Evolutionary conservation across 768 basidiomycete species (phyloP).

Genomic region (Suillus subaureus): DNA sequence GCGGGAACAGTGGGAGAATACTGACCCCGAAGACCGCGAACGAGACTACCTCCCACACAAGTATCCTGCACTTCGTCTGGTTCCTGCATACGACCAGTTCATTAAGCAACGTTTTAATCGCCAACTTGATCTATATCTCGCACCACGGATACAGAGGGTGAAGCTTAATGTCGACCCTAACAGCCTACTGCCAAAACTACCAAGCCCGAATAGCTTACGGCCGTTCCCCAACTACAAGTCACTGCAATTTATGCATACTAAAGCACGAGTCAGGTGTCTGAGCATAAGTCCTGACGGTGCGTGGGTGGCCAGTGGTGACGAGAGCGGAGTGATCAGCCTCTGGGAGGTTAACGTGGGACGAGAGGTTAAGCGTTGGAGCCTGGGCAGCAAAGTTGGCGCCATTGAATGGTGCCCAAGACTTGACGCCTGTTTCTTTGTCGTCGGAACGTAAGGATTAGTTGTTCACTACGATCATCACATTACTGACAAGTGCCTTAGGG

Average conservation of each 20-base stretch:
- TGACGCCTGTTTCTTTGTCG: constrained; percentile 79
- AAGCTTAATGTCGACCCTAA: constrained; percentile 93
- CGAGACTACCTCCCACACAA: constrained; percentile 89
- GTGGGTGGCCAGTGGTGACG: constrained; percentile 93
- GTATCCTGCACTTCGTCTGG: constrained; percentile 80
- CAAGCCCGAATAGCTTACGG: constrained; percentile 85
- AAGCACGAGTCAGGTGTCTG: constrained; percentile 70
- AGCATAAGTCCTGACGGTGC: constrained; percentile 85
- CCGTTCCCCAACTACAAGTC: constrained; percentile 92
- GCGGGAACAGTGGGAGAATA: constrained; percentile 77
- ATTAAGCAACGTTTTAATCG: constrained; percentile 93
- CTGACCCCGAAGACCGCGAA: constrained; percentile 88
- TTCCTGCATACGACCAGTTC: constrained; percentile 89
- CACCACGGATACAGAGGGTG: constrained; percentile 84
- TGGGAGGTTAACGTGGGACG: constrained; percentile 93
- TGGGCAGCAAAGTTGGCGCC: constrained; percentile 77
- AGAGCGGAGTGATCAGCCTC: constrained; percentile 79
- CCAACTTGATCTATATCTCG: constrained; percentile 95
- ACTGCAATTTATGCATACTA: constrained; percentile 68
- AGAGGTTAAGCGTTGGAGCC: constrained; percentile 85
- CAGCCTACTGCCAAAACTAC: constrained; percentile 90
- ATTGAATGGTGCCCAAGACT: constrained; percentile 93
- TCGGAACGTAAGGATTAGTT: constrained; percentile 65
- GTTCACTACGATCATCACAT: constrained; percentile 10
- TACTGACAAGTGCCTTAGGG: constrained; percentile 48